Base-by-base conservation (phyloP, 2,329 filamentous ascomycete species). In the Cladophialophora psammophila region DNA sequence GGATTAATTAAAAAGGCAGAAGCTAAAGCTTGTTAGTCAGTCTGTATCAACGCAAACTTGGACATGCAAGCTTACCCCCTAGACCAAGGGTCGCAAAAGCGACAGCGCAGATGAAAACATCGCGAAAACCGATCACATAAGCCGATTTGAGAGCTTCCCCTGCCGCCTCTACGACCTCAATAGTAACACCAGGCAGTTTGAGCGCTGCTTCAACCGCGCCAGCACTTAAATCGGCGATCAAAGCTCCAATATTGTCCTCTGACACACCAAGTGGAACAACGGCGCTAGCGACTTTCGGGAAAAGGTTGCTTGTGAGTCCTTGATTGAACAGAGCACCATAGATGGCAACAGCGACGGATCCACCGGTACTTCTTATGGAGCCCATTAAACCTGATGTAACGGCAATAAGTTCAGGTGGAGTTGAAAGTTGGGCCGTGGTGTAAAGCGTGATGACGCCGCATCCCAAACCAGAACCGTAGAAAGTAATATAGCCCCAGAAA, bases 401-500 rank as follows among this genome's bases (percentile, higher is more conserved):
- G 6, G 68, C 62, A 18, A 70, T 70, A 10, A 68, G 34, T n/a
- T 68, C 54, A 6, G 68, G 62, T 2, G 68, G 68, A 38, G 68
- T 61, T 13, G 52, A 60, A 9, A 70, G 59, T 40, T 70, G 68
- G n/a, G 65, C 68, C 3, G 63, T 60, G 12, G 68, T 66, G 26
- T 60, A 45, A 10, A 70, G 60, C 12, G 56, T 66, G 34, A 64
- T 70, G 20, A 70, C 48, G 40, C 61, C 58, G 13, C 38, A 61
- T 32, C 68, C 68, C 5, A 70, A 50, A 6, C 68, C 68, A 9
- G 55, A 26, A 18, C 68, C 68, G 13, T 66, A 64, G 26, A 70
- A 61, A 5, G 34, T 34, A n/a, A 64, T 52, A 56, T 66, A 70
- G 26, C 62, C 65, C 68, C 68, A 70, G 32, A 70, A 65, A 48